These are phyloP conservation scores for Metarhizium rileyi DNA, from an alignment of 2,329 filamentous ascomycete genomes.

Conservation along the genomic window DNA sequence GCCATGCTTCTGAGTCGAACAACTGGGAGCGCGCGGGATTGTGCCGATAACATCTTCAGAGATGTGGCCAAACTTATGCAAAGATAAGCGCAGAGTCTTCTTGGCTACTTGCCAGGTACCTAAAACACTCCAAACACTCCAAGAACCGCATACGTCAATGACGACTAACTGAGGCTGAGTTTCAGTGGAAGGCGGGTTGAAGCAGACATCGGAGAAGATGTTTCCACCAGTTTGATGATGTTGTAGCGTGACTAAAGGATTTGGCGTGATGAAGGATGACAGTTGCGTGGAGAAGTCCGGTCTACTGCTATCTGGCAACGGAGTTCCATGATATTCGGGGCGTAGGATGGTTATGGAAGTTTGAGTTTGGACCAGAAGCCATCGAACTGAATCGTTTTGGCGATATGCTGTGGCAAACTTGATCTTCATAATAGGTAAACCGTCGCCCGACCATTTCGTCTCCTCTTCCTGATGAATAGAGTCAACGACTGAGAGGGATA, in stretches of 20 bases:
- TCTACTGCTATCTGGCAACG: conserved; percentile 17
- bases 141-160: conserved; percentile 54
- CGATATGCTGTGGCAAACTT: conserved; percentile 35
- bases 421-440: conserved; percentile 39
- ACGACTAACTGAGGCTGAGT: conserved; percentile 54
- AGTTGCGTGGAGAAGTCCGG: conserved; percentile 12
- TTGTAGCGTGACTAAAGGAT: conserved; percentile 43
- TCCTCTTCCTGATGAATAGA: conserved; percentile 33
- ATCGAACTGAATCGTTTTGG: conserved; percentile 31
- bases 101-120: conserved; percentile 25
- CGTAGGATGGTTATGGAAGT: conserved; percentile 41
- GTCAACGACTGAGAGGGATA: conserved; percentile 37
- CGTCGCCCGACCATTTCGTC: conserved; percentile 44
- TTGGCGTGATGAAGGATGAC: conserved; percentile 44
- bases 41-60: conserved; percentile 25
- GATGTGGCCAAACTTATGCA: conserved; percentile 34
- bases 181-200: conserved; percentile 42
- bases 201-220: conserved; percentile 52
- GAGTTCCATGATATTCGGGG: conserved; percentile 36
- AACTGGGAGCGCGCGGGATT: conserved; percentile 20
- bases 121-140: conserved; percentile 56
- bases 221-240: conserved; percentile 42
- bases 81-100: conserved; percentile 22
- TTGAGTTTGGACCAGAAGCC: conserved; percentile 45
- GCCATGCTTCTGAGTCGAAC: conserved; percentile 29